These are phyloP conservation scores for Microcyclospora tardicrescens DNA, from an alignment of 2,329 filamentous ascomycete species.

Conservation along the genomic window DNA sequence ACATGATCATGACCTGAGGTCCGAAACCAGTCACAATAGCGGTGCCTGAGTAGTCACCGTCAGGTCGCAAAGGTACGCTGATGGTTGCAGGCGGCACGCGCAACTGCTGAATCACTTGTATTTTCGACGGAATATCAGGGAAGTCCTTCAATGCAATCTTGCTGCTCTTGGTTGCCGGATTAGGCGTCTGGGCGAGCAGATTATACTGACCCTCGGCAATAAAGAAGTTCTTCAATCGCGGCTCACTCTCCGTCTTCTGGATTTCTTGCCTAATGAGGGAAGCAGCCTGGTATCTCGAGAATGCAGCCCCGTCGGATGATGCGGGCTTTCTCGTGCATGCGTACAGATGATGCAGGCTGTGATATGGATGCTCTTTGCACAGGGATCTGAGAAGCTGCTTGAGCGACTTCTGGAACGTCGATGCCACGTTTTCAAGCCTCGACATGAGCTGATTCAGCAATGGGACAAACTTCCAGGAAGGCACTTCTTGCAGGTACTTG, in stretches of 20 bases:
- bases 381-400: constrained; percentile 65
- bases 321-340: constrained; percentile 49
- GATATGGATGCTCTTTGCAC: constrained; percentile 85
- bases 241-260: not conserved
- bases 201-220: constrained; percentile 57
- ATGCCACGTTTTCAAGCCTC: constrained; percentile 59
- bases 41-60: constrained; percentile 62
- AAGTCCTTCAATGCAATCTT: constrained; percentile 52
- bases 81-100: constrained; percentile 78
- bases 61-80: constrained; percentile 60
- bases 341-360: constrained; percentile 95
- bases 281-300: constrained; percentile 62
- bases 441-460: constrained; percentile 96
- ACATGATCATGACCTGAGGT: constrained; percentile 68
- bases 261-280: constrained; percentile 50
- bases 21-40: constrained; percentile 64
- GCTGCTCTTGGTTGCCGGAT: constrained; percentile 31
- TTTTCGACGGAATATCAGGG: constrained; percentile 41
- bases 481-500: constrained; percentile 57
- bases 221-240: constrained; percentile 54
- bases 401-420: constrained; percentile 64
- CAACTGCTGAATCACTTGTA: constrained; percentile 41
- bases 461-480: constrained; percentile 80
- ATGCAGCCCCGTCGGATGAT: constrained; percentile 57
- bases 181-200: constrained; percentile 50